Percentiles rank a stretch among this genome's conserved stretches.
These are phyloP conservation scores for Aspergillus floridensis DNA, from an alignment of 2,329 filamentous ascomycete species.

Conservation along the genomic window DNA sequence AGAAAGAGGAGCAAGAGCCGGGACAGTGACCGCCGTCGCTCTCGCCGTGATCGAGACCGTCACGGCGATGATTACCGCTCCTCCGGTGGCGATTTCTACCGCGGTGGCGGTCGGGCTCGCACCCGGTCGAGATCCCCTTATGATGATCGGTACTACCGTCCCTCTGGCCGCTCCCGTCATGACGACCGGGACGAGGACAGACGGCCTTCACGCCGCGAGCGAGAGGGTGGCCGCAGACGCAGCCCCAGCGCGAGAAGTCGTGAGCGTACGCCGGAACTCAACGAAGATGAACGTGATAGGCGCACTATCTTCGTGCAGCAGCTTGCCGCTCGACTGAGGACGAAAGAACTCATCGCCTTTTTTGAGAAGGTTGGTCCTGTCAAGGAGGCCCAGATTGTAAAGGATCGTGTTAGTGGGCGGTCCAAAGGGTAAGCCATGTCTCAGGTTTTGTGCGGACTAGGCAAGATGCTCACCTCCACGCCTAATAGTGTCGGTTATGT, in stretches of 20 bases:
- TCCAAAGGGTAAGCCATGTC: slow-evolving; percentile 79
- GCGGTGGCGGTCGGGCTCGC: slow-evolving; percentile 61
- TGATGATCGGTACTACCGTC: slow-evolving; percentile 57
- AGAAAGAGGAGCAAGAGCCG: slow-evolving; percentile 76
- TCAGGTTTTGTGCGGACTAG: slow-evolving; percentile 6
- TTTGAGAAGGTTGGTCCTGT: slow-evolving; percentile 94
- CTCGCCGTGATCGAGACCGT: slow-evolving; percentile 59
- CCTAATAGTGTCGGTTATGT: slow-evolving; percentile 88
- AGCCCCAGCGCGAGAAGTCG: slow-evolving; percentile 40
- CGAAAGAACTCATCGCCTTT: slow-evolving; percentile 87
- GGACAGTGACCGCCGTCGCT: slow-evolving; percentile 70
- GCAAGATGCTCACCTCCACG: slow-evolving; percentile 9
- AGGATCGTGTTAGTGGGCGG: slow-evolving; percentile 92
- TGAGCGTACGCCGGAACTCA: slow-evolving; percentile 64
- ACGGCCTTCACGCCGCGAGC: slow-evolving; percentile 52
- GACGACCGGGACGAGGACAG: slow-evolving; percentile 49
- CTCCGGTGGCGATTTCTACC: slow-evolving; percentile 68
- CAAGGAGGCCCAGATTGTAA: slow-evolving; percentile 97
- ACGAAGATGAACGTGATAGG: slow-evolving; percentile 93
- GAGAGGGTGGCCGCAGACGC: slow-evolving; percentile 42
- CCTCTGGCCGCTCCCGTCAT: slow-evolving; percentile 49
- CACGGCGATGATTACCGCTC: slow-evolving; percentile 51
- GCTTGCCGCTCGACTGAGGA: slow-evolving; percentile 87
- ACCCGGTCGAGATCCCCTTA: slow-evolving; percentile 71
- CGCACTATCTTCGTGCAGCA: slow-evolving; percentile 98